Evolutionary conservation across 164 flowering plant genomes (phyloP).

Genomic region (Paratinospora sagittata): DNA sequence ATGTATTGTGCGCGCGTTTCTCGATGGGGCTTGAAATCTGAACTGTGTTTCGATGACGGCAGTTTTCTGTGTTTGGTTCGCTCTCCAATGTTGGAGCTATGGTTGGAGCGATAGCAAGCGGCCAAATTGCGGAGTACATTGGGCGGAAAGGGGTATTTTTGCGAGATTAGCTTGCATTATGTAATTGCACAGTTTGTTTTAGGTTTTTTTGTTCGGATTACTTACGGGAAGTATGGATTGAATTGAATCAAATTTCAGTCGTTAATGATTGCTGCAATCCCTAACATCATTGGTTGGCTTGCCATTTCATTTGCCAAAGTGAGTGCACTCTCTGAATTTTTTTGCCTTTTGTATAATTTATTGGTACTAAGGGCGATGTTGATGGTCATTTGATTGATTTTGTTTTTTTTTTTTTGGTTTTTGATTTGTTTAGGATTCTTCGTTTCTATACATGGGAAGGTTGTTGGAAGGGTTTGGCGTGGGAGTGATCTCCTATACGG

Average conservation of each 20-base stretch:
- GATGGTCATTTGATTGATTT: background rate
- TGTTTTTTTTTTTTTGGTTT: background rate
- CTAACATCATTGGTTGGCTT: conserved; percentile 84
- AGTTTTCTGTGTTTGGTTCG: conserved; percentile 68
- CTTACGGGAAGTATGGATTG: background rate
- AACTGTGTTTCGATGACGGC: conserved; percentile 10
- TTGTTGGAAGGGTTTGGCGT: conserved; percentile 75
- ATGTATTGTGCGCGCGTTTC: background rate
- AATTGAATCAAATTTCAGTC: conserved; percentile 37
- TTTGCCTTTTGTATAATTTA: background rate
- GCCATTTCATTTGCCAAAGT: conserved; percentile 70
- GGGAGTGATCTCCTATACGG: conserved; percentile 66
- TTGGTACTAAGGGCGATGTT: background rate
- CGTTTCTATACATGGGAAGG: conserved; percentile 73
- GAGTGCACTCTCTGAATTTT: conserved; percentile 16
- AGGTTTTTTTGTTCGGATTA: background rate
- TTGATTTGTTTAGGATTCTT: conserved; percentile 39
- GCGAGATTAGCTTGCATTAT: background rate
- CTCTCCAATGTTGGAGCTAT: conserved; percentile 69
- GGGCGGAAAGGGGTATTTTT: conserved; percentile 62
- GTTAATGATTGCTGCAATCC: conserved; percentile 67
- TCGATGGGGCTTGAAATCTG: background rate
- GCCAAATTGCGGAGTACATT: conserved; percentile 62
- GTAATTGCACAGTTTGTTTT: background rate
- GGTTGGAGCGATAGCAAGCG: conserved; percentile 79